Percentiles rank a stretch among this genome's conserved stretches.
phyloP scores from a whole-genome alignment of 345 rosid genomes.

The Rhizophora apiculata region DNA sequence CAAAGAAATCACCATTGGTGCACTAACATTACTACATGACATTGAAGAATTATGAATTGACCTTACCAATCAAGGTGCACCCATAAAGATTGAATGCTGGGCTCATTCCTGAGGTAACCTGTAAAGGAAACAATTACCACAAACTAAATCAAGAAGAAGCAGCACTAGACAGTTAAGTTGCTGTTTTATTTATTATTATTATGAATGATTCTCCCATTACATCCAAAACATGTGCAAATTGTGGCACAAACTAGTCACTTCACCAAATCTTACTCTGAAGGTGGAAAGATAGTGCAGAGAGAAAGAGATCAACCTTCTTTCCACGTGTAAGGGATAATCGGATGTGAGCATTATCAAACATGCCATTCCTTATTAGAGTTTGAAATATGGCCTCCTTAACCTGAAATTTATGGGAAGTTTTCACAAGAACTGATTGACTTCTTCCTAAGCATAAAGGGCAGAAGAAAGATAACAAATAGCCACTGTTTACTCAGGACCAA shows the following conservation, averaged over 20 bases:
- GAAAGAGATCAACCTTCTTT: conserved; percentile 50
- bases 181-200: too few relatives aligned
- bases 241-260: too few relatives aligned
- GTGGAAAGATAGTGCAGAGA: neutral
- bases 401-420: conserved; percentile 30
- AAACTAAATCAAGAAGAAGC: neutral
- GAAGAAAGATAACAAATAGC: conserved; percentile 2
- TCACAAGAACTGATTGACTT: conserved; percentile 12
- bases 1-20: conserved; percentile 1
- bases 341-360: conserved; percentile 84
- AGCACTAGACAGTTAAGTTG: too few relatives aligned
- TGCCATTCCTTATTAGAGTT: conserved; percentile 75
- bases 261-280: too few relatives aligned
- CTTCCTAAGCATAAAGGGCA: neutral
- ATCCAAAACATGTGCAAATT: too few relatives aligned
- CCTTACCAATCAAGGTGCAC: conserved; percentile 79
- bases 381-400: conserved; percentile 78
- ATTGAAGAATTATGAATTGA: conserved; percentile 17
- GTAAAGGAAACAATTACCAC: conserved; percentile 9
- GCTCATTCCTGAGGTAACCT: conserved; percentile 97
- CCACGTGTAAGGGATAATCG: conserved; percentile 84
- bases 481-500: neutral
- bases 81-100: conserved; percentile 86
- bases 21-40: neutral
- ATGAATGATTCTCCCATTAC: too few relatives aligned